Base-by-base conservation (phyloP, 768 basidiomycete species). In the Tricholoma bakamatsutake region DNA sequence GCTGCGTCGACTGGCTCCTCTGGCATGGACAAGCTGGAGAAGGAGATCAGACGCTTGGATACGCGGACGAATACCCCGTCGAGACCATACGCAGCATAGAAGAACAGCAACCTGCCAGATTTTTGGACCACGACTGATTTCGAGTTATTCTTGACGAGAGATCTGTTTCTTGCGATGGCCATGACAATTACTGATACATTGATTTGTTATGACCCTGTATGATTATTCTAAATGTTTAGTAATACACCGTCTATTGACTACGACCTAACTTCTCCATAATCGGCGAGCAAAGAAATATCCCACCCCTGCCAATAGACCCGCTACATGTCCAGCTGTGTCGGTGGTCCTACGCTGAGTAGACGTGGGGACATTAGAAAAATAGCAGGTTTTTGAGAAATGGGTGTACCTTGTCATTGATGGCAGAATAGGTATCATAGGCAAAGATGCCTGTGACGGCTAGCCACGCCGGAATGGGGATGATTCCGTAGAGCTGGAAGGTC, bases 381-480 rank as follows among this genome's bases (percentile, higher is more conserved):
- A 18, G 39, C 11, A 13, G 10, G 17, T 24, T 24, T 24, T 13
- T 39, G 48, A 10, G 8, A 17, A 7, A 11, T 21, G 12, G 11
- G 55, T 75, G 55, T 53, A 77, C 77, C 62, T 69, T 73, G 54
- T 75, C 67, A 28, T 67, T 63, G 15, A 76, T 49, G 12, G 79
- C 74, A 40, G 69, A 74, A 57, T 77, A 84, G 1, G 76, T 63
- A 61, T 90, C 88, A 59, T 79, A 86, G 10, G 74, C 66, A 62
- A 88, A 83, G 45, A 93, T 67, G 5, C 86, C 90, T 0, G 80
- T 69, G 0, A 91, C 85, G 48, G 80, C 80, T 2, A 79, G 74
- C 88, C 88, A 93, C 0, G 90, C 90, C 0, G 91, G 90, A 55
- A 88, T 74, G 24, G 90, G 91, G 24, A 92, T 71, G 61, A 92